phyloP scores from a whole-genome alignment of 768 basidiomycete species.

The Collybiopsis confluens region DNA sequence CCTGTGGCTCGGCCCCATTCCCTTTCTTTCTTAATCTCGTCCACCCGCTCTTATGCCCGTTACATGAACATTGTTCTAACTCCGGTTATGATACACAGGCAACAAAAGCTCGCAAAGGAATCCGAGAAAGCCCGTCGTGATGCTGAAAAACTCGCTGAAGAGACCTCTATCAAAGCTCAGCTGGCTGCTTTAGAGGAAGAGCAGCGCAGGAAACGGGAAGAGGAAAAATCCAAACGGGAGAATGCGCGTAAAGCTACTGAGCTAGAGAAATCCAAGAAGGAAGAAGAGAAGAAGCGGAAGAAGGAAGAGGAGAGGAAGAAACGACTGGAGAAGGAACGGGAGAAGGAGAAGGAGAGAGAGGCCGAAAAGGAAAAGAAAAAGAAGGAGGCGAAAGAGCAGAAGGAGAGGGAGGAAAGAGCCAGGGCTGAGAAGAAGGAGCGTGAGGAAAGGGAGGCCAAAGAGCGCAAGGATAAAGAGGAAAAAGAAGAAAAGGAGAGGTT shows the following conservation, averaged over 20 bases:
- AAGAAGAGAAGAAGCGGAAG: constrained; percentile 78
- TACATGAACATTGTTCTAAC: too few species aligned
- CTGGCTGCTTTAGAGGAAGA: constrained; percentile 80
- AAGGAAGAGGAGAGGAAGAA: constrained; percentile 77
- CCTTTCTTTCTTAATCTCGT: too few species aligned
- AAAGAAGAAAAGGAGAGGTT: constrained; percentile 32
- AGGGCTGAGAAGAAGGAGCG: constrained; percentile 69
- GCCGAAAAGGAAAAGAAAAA: constrained; percentile 65
- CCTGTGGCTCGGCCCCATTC: too few species aligned
- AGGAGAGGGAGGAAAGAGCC: constrained; percentile 72
- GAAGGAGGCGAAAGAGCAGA: constrained; percentile 71
- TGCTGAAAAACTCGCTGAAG: constrained; percentile 84
- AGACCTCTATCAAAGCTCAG: constrained; percentile 71
- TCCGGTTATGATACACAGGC: constrained; percentile 53
- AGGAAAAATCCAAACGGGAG: constrained; percentile 80
- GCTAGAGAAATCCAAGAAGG: constrained; percentile 78
- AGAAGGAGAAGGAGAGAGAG: constrained; percentile 74
- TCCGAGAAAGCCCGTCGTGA: constrained; percentile 82
- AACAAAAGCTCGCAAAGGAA: constrained; percentile 90
- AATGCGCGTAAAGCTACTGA: constrained; percentile 70
- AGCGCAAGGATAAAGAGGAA: constrained; percentile 41
- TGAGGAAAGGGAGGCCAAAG: constrained; percentile 57
- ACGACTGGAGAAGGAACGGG: constrained; percentile 70
- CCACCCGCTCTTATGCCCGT: too few species aligned
- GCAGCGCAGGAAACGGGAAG: constrained; percentile 75